phyloP scores from a whole-genome alignment of 2,329 filamentous ascomycete genomes.

The Botrytis elliptica region DNA sequence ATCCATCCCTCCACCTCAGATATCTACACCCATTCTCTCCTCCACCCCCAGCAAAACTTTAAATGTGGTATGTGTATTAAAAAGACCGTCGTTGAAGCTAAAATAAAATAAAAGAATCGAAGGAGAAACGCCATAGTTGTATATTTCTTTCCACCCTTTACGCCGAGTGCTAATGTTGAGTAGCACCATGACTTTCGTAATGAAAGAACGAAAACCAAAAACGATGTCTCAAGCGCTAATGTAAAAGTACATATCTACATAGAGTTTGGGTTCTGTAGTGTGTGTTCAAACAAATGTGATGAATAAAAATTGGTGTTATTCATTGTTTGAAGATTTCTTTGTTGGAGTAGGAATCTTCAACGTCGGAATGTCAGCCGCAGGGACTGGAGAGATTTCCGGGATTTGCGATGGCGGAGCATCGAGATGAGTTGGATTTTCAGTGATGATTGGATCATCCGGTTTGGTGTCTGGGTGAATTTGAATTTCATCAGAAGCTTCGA shows the following conservation, averaged over 20 bases:
- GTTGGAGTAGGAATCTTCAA: constrained; percentile 11
- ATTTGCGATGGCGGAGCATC: constrained; percentile 36
- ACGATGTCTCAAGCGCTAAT: background rate
- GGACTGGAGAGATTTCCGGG: constrained; percentile 28
- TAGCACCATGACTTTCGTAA: background rate
- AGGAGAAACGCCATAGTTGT: background rate
- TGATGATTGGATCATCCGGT: constrained; percentile 47
- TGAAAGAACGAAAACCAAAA: background rate
- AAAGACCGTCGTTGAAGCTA: background rate
- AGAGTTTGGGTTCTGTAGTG: background rate
- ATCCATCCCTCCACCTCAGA: background rate
- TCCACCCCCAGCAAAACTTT: background rate
- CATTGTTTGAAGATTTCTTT: background rate
- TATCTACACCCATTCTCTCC: background rate
- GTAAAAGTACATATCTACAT: constrained; percentile 15
- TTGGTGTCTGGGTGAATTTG: constrained; percentile 51
- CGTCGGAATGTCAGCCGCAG: constrained; percentile 16
- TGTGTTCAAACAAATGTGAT: background rate
- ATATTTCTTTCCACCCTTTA: background rate
- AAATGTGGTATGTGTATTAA: constrained; percentile 11
- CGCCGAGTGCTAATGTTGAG: constrained; percentile 4
- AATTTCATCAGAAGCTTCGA: constrained; percentile 45
- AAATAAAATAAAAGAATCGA: background rate
- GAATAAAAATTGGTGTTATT: background rate
- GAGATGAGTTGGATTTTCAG: constrained; percentile 41